Evolutionary conservation across 371 early-diverging fungal species (phyloP), one percentile per base, ranked within the genome.

Genomic region (Thermomucor indicae-seudaticae): DNA sequence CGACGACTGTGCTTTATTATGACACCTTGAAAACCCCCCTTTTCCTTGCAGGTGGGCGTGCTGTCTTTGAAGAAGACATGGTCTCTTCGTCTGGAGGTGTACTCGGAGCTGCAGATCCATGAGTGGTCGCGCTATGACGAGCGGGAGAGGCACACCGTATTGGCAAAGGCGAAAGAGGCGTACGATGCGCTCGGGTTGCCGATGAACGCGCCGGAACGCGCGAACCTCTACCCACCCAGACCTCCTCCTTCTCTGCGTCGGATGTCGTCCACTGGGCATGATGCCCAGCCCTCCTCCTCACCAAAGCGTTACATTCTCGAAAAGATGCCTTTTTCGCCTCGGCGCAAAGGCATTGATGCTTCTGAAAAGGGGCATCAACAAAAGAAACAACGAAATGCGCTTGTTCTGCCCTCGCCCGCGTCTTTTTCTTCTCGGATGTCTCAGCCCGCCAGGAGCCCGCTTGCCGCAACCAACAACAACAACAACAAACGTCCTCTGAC

Each of bases 41-140:
- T 39, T 32, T 27, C 23, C 35, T 43, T 43, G 17, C n/a, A 53
- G 53, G 49, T 57, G 25, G 56, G 53, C 0, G 37, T 40, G 19
- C 25, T 17, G 34, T 47, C 63, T n/a, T n/a, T n/a, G 16, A 53
- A 57, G n/a, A 32, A 30, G 14, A 53, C 60, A 20, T 82, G 76
- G 73, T 38, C 65, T 12, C 57, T 84, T 35, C 62, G 51, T 46
- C 65, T 70, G 5, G 77, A 75, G 43, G 58, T 76, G 6, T 84
- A 72, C 53, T 64, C 54, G 34, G 72, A 75, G 30, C 70, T 84
- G 24, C 60, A 70, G 40, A 67, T 81, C 10, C 71, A 67, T 40
- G 66, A 70, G 34, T 84, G 84, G 84, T 64, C 58, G n/a, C 63
- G 48, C 22, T 81, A 80, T 47, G 67, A 62, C 20, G 64, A 62